These are phyloP conservation scores for Apiospora arundinis DNA, from an alignment of 2,329 filamentous ascomycete genomes.

Conservation along the genomic window DNA sequence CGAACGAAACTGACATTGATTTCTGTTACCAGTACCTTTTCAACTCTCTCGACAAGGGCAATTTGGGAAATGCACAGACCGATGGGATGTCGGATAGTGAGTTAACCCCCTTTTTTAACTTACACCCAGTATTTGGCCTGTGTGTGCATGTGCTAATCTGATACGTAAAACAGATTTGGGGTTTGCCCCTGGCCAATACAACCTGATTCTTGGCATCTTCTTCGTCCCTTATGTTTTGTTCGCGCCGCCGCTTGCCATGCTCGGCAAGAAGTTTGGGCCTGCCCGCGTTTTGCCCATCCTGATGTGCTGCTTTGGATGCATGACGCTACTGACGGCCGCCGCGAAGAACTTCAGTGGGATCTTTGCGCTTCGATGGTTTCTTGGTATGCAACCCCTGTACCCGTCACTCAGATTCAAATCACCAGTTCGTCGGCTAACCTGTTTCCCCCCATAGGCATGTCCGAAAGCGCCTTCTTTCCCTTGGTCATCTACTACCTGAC, in stretches of 20 bases:
- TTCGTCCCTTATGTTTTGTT: conserved; percentile 77
- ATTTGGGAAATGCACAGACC: conserved; percentile 64
- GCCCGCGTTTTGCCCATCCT: conserved; percentile 65
- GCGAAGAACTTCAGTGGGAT: conserved; percentile 68
- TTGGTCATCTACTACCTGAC: conserved; percentile 64
- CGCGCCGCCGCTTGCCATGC: conserved; percentile 67
- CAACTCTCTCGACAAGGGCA: conserved; percentile 57
- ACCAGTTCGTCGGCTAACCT: background rate
- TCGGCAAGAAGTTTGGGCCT: conserved; percentile 73
- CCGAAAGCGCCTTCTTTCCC: conserved; percentile 73
- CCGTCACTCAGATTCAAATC: no score
- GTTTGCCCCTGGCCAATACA: conserved; percentile 70
- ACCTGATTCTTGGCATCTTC: conserved; percentile 72
- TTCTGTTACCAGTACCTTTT: conserved; percentile 44
- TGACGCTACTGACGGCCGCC: conserved; percentile 65
- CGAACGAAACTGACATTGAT: background rate
- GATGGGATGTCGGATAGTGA: conserved; percentile 49
- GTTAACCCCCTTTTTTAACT: background rate
- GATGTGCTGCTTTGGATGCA: conserved; percentile 72
- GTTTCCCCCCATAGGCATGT: conserved; percentile 54
- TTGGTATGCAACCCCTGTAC: conserved; percentile 38
- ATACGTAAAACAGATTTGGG: conserved; percentile 52
- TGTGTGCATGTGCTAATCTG: background rate
- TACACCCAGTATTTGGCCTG: background rate
- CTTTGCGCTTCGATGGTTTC: conserved; percentile 71